phyloP scores from a whole-genome alignment of 345 rosid species.

The Pugionium cornutum region DNA sequence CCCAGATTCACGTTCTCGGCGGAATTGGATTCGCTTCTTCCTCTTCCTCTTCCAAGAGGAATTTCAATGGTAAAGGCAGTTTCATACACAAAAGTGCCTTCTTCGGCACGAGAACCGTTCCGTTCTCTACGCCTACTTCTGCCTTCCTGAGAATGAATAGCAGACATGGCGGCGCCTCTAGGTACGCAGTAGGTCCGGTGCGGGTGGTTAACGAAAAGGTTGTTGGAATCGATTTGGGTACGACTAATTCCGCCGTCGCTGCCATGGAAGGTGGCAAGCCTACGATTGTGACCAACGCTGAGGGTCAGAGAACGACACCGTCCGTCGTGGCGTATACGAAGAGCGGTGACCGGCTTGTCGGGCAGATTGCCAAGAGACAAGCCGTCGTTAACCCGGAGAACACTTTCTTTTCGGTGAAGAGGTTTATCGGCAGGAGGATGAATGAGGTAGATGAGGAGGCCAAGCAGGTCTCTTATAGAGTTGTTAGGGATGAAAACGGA shows the following conservation, averaged over 20 bases:
- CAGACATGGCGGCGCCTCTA: slow-evolving; percentile 34
- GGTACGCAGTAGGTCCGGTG: slow-evolving; percentile 56
- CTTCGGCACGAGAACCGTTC: slow-evolving; percentile 49
- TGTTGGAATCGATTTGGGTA: slow-evolving; percentile 94
- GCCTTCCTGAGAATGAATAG: slow-evolving; percentile 50
- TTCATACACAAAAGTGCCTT: slow-evolving; percentile 47
- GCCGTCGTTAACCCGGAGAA: slow-evolving; percentile 99
- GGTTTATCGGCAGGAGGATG: slow-evolving; percentile 99
- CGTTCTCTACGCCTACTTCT: slow-evolving; percentile 39
- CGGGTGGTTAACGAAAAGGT: slow-evolving; percentile 83
- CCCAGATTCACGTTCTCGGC: slow-evolving; percentile 72
- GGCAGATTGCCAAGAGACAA: slow-evolving; percentile 97
- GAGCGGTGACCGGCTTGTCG: slow-evolving; percentile 85
- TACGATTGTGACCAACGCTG: slow-evolving; percentile 91
- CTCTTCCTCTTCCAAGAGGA: slow-evolving; percentile 33
- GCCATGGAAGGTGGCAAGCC: slow-evolving; percentile 99
- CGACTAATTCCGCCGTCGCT: slow-evolving; percentile 97
- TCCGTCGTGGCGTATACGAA: slow-evolving; percentile 94
- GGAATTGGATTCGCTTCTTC: slow-evolving; percentile 46
- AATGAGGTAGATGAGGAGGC: slow-evolving; percentile 93
- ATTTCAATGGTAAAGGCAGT: slow-evolving; percentile 7
- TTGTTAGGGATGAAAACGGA: slow-evolving; percentile 85
- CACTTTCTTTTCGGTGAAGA: slow-evolving; percentile 95
- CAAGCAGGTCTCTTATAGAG: slow-evolving; percentile 86
- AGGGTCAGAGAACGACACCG: slow-evolving; percentile 97